Evolutionary conservation across 2,329 filamentous ascomycete species (phyloP).

Genomic region (Balansia obtecta): DNA sequence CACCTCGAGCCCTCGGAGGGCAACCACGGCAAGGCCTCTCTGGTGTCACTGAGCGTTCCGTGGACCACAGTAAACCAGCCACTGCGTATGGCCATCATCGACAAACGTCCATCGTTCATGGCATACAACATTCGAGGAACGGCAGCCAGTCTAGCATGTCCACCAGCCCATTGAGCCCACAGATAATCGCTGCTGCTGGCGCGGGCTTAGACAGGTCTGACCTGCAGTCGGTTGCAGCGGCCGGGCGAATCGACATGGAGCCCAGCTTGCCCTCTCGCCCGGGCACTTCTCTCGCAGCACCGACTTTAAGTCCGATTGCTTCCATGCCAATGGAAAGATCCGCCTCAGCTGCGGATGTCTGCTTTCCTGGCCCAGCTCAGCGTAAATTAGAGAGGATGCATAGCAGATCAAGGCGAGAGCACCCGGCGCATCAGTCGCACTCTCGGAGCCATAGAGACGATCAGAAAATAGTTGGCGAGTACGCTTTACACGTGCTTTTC

Average conservation of each 20-base stretch:
- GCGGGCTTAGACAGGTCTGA: slow-evolving; percentile 42
- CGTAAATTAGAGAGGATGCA: slow-evolving; percentile 49
- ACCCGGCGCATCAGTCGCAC: slow-evolving; percentile 63
- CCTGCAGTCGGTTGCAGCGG: slow-evolving; percentile 32
- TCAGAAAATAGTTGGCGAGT: slow-evolving; percentile 91
- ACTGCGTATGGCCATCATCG: slow-evolving; percentile 73
- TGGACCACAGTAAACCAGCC: slow-evolving; percentile 40
- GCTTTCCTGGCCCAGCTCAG: slow-evolving; percentile 30
- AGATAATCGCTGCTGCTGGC: slow-evolving; percentile 64
- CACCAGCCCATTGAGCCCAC: slow-evolving; percentile 76
- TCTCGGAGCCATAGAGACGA: slow-evolving; percentile 62
- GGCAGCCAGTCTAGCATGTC: slow-evolving; percentile 72
- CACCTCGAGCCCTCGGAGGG: slow-evolving; percentile 19
- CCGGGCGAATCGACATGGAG: slow-evolving; percentile 33
- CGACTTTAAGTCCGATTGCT: slow-evolving; percentile 11
- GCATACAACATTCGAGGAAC: slow-evolving; percentile 84
- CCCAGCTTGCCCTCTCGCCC: slow-evolving; percentile 26
- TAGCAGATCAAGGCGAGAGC: slow-evolving; percentile 57
- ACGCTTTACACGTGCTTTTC: slow-evolving; percentile 91
- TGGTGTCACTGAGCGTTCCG: slow-evolving; percentile 34
- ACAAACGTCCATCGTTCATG: slow-evolving; percentile 94
- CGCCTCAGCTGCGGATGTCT: slow-evolving; percentile 33
- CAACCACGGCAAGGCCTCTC: slow-evolving; percentile 27
- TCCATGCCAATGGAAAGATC: slow-evolving; percentile 29
- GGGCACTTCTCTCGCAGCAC: slow-evolving; percentile 35